Percentiles rank a stretch among this genome's conserved stretches.
phyloP scores from a whole-genome alignment of 2,329 filamentous ascomycete genomes.

The Ophiosphaerella narmari region DNA sequence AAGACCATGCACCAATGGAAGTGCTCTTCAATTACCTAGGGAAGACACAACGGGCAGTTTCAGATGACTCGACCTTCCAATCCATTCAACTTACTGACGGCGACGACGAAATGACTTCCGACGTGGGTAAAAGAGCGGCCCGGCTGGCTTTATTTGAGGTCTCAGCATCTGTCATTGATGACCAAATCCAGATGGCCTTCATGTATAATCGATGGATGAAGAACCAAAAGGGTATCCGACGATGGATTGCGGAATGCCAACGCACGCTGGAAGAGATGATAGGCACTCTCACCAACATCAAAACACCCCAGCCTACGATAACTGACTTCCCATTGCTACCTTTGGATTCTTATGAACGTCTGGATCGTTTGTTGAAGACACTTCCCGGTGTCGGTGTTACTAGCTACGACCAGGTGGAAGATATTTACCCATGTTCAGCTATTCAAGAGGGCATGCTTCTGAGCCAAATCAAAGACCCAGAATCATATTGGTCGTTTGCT shows the following conservation, averaged over 20 bases:
- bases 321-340: constrained; percentile 40
- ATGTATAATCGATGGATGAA: constrained; percentile 42
- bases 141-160: constrained; percentile 41
- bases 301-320: constrained; percentile 35
- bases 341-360: constrained; percentile 36
- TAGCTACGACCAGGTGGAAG: constrained; percentile 31
- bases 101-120: constrained; percentile 30
- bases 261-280: constrained; percentile 38
- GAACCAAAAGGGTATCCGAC: constrained; percentile 37
- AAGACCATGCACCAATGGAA: constrained; percentile 58
- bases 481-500: constrained; percentile 37
- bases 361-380: constrained; percentile 35
- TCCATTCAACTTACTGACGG: constrained; percentile 31
- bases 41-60: constrained; percentile 54
- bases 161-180: constrained; percentile 28
- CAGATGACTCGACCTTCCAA: constrained; percentile 53
- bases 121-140: constrained; percentile 30
- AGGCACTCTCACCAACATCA: constrained; percentile 22
- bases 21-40: constrained; percentile 64
- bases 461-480: constrained; percentile 37
- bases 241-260: constrained; percentile 42
- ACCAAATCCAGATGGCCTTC: constrained; percentile 34
- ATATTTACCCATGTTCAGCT: constrained; percentile 40
- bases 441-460: constrained; percentile 43
- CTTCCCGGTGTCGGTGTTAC: constrained; percentile 26